Evolutionary conservation across 2,329 filamentous ascomycete species (phyloP), one percentile per base, ranked within the genome.

Genomic region (Ophiostoma triangulosporum): DNA sequence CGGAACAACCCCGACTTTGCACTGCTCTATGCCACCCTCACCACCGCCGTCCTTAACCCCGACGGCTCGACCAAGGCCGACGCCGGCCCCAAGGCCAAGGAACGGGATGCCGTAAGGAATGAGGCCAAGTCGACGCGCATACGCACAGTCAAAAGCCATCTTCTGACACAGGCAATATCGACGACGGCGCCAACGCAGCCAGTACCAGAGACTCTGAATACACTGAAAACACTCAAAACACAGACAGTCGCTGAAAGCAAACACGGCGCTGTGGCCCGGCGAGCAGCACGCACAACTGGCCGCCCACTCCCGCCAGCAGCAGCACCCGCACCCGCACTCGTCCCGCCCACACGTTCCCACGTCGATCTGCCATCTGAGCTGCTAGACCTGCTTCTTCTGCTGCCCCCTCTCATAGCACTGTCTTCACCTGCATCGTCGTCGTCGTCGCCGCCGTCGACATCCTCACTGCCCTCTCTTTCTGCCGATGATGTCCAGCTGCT

Each of bases 1-100:
- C 64, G 72, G 51, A 71, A 69, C 55, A 83, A 83, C 57, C 79
- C 79, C 0, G 71, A 76, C 22, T 84, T 83, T 60, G 74, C 76
- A n/a, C 68, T 70, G 32, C 70, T 84, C 5, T 78, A 83, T 64
- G 69, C 66, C 15, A 75, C 70, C 12, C 68, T 84, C 46, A 76
- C 74, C 6, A 73, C 70, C 1, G 69, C 69, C 2, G 63, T 81
- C 26, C 70, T 84, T 5, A 78, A 80, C 58, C 64, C 73, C 0
- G 75, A 82, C 64, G 78, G 75, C 2, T 78, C 79, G 8, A 78
- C 77, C 2, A 77, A 71, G 60, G 66, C 70, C n/a, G 70, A 74
- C 58, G 66, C 70, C n/a, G 66, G 68, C 2, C 70, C 70, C 15
- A 73, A 74, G 43, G 43, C 43, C 26, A 73, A 74, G 40, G 40